phyloP scores from a whole-genome alignment of 805 yeast genomes.

The Scheffersomyces amazonensis region DNA sequence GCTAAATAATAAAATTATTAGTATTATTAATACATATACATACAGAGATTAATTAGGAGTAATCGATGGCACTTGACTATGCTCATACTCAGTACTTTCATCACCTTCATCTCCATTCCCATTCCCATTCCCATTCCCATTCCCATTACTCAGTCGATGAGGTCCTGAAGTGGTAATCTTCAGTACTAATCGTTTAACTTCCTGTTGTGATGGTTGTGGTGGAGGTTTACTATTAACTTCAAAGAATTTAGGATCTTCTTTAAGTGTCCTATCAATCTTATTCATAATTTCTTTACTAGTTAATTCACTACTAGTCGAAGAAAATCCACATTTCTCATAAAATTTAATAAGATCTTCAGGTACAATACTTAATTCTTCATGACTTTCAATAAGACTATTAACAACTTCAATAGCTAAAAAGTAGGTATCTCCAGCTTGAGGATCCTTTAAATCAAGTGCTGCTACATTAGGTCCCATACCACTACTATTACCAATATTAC shows the following conservation, averaged over 20 bases:
- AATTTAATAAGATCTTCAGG: slow-evolving; percentile 63
- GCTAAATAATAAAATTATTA: too few species aligned
- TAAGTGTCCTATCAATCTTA: slow-evolving; percentile 26
- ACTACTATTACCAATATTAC: slow-evolving; percentile 2
- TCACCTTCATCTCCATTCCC: too few species aligned
- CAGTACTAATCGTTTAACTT: background rate
- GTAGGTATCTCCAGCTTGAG: slow-evolving; percentile 62
- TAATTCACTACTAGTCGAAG: slow-evolving; percentile 7
- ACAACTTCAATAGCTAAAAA: slow-evolving; percentile 90
- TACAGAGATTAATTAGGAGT: too few species aligned
- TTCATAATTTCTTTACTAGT: slow-evolving; percentile 36
- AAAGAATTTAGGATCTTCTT: slow-evolving; percentile 32
- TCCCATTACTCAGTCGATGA: too few species aligned
- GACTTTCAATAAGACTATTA: slow-evolving; percentile 74
- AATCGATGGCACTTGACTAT: too few species aligned
- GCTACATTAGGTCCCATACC: slow-evolving; percentile 1
- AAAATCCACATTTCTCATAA: slow-evolving; percentile 45
- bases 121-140: too few species aligned
- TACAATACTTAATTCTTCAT: slow-evolving; percentile 73
- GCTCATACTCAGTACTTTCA: too few species aligned
- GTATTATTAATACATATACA: too few species aligned
- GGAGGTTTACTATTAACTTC: background rate
- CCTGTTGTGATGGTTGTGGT: background rate
- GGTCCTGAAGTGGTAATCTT: background rate
- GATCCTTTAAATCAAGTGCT: slow-evolving; percentile 4